Evolutionary conservation across 106 monocot genomes (phyloP).

Genomic region (Platanthera guangdongensis): DNA sequence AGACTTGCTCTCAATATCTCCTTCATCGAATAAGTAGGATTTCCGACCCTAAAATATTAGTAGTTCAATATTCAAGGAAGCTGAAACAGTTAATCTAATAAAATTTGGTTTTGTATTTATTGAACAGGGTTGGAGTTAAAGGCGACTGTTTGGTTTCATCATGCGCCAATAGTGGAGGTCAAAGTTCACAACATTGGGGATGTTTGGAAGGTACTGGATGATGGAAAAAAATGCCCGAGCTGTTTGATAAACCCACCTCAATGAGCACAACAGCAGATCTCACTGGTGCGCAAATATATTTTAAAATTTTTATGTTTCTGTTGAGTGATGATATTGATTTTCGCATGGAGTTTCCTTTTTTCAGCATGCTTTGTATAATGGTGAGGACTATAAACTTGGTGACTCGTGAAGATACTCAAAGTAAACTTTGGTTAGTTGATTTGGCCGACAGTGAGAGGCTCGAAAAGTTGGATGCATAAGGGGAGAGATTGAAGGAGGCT

Average conservation of each 20-base stretch:
- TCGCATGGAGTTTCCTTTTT: slow-evolving; percentile 2
- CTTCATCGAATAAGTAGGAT: slow-evolving; percentile 68
- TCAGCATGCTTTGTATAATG: slow-evolving; percentile 74
- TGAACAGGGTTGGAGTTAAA: slow-evolving; percentile 57
- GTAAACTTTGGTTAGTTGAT: slow-evolving; percentile 91
- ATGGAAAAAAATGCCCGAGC: slow-evolving; percentile 78
- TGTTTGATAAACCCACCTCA: slow-evolving; percentile 82
- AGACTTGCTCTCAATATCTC: slow-evolving; percentile 59
- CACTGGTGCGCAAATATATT: slow-evolving; percentile 46
- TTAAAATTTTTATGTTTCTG: no score
- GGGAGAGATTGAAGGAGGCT: slow-evolving; percentile 74
- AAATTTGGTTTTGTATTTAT: background rate
- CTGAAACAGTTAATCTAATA: background rate
- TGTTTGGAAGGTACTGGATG: slow-evolving; percentile 70
- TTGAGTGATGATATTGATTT: background rate
- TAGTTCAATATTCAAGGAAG: background rate
- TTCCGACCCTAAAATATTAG: background rate
- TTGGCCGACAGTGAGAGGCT: slow-evolving; percentile 86
- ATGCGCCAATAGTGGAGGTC: slow-evolving; percentile 72
- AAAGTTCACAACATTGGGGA: slow-evolving; percentile 59
- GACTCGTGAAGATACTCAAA: slow-evolving; percentile 61
- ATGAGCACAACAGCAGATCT: slow-evolving; percentile 90
- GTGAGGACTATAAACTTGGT: slow-evolving; percentile 66
- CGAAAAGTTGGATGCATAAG: slow-evolving; percentile 71
- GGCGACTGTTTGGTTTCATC: slow-evolving; percentile 50